Evolutionary conservation across 2,329 filamentous ascomycete species (phyloP), one percentile per base, ranked within the genome.

Genomic region (Colletotrichum sojae): DNA sequence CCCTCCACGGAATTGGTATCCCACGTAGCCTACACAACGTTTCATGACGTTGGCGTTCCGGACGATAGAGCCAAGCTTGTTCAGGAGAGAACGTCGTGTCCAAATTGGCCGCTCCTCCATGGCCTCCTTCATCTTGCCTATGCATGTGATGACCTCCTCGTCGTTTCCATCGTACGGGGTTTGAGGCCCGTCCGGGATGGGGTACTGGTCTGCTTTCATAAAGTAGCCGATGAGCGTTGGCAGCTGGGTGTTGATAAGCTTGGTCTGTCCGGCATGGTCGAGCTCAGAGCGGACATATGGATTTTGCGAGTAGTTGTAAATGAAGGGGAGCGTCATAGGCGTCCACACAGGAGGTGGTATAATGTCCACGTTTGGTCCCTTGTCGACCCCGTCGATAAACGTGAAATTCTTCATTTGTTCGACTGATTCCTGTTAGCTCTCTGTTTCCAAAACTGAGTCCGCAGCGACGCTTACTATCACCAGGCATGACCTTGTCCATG

Each of bases 1-100:
- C 0, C 96, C 96, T 22, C 92, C 94, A 68, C 92, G 92, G 85
- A 98, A 98, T 80, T 95, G 94, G 81, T 97, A 99, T 9, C 93
- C 94, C 5, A 94, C 90, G 75, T 96, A 95, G 71, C 94, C 92
- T 60, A 95, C 88, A 54, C 93, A 93, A 76, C 92, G 88, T 74
- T 94, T 92, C 69, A 97, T 80, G 49, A 87, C 80, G 67, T 87
- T 87, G 77, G 84, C 88, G 69, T 85, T 84, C 51, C 83, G 83
- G 27, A 84, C 82, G 55, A 81, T 82, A 56, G 82, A 81, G 2
- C 81, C 82, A 36, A 98, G 84, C 60, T 88, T 86, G 79, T 97
- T 98, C 74, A 92, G 86, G 15, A 97, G 85, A 2, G 92, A 92
- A 20, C 95, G 90, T 0, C 95, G 89, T 4, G 95, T 98, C 90